Evolutionary conservation across 202 grass and related monocot genomes (phyloP), one percentile per base, ranked within the genome.

Genomic region (Digitaria exilis): DNA sequence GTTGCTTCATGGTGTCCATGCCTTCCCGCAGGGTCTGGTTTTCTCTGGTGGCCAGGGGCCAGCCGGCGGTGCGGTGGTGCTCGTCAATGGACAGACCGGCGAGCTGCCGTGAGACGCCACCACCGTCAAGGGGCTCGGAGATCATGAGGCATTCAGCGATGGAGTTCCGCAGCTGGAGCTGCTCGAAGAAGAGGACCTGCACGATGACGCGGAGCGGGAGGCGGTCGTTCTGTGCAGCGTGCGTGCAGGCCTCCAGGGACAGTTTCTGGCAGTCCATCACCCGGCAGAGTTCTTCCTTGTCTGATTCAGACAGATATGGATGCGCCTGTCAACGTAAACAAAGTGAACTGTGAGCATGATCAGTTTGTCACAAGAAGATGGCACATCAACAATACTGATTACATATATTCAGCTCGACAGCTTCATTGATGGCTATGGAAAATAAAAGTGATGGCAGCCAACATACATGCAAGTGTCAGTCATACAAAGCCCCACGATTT

Each of bases 221-320:
- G 22, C 95, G 86, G 56, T 93, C 88, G 15, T 97, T 97, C 80
- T 92, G 92, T 0, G 92, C 95, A 1, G 90, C 90, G 16, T 97
- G 95, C 7, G 90, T 91, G 92, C 95, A 97, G 3, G 95, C 95
- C 66, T 94, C 95, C 18, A 92, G 75, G 51, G 94, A 94, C 42
- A 97, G 92, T 79, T 97, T 97, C 66, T 97, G 92, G 85, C 95
- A 97, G 88, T 94, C 90, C 87, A 97, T 86, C 54, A 94, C 82
- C 8, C 86, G 71, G 68, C 95, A 93, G 31, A 97, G 81, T 19
- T 87, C 90, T 78, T 97, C 95, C 44, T 91, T 90, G 54, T 91
- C 86, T 0, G 81, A 86, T 56, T 97, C 95, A 0, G 84, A 51
- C 3, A 97, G 84, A 62, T 91, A 74, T 48, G 88, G 90, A 65